These are phyloP conservation scores for Osmanthus fragrans DNA, from an alignment of 257 asterid species.

Conservation along the genomic window DNA sequence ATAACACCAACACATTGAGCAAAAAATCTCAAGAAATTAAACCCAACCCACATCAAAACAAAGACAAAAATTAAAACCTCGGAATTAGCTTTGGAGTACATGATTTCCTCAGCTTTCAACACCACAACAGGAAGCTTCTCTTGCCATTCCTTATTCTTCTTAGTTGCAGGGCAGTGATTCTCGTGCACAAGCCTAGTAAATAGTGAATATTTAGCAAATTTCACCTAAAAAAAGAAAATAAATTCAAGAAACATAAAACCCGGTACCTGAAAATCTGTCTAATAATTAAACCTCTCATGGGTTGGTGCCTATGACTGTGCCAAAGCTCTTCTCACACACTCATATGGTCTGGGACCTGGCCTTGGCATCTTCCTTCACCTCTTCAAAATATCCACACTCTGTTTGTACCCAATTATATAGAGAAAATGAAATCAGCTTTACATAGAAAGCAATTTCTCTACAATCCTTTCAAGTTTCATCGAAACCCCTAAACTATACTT, in stretches of 20 bases:
- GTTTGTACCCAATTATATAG: not conserved
- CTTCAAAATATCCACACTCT: not conserved
- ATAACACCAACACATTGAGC: not conserved
- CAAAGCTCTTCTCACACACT: conserved; percentile 88
- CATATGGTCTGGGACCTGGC: conserved; percentile 84
- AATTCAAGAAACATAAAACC: conserved; percentile 2
- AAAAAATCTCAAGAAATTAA: conserved; percentile 5
- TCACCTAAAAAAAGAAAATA: conserved; percentile 2
- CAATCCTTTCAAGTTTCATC: conserved; percentile 9
- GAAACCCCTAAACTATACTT: conserved; percentile 20
- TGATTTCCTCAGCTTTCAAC: conserved; percentile 76
- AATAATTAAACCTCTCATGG: conserved; percentile 72
- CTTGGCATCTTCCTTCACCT: conserved; percentile 56
- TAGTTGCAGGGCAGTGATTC: conserved; percentile 41
- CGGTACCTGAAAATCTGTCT: conserved; percentile 78
- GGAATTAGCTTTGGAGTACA: conserved; percentile 86
- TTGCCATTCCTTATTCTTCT: conserved; percentile 74
- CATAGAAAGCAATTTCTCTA: conserved; percentile 17
- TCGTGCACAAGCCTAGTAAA: conserved; percentile 53
- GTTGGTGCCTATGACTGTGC: conserved; percentile 85
- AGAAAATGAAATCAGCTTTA: conserved; percentile 16
- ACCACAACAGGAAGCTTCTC: conserved; percentile 86
- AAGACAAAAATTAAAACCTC: conserved; percentile 43
- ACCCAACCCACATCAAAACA: not conserved
- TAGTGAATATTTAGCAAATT: conserved; percentile 23